phyloP scores from a whole-genome alignment of 306 rosid genomes.

The Cajanus cajan region DNA sequence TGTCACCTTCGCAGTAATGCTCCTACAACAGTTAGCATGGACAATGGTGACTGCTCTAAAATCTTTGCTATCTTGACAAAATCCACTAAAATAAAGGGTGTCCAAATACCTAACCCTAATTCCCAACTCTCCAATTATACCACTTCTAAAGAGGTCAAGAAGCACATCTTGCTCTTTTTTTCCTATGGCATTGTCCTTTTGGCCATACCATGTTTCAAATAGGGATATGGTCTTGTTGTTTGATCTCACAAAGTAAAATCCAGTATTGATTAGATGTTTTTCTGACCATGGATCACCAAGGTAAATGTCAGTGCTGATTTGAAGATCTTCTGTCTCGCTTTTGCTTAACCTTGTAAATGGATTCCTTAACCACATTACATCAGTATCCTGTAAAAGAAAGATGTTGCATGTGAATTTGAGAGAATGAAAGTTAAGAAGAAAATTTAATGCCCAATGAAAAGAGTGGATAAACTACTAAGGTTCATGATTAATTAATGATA shows the following conservation, averaged over 20 bases:
- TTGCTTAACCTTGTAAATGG: conserved; percentile 56
- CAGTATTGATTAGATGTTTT: conserved; percentile 58
- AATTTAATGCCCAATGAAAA: too few species aligned
- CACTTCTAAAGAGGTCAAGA: conserved; percentile 29
- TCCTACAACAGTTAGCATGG: conserved; percentile 83
- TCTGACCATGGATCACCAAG: conserved; percentile 53
- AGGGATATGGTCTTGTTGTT: conserved; percentile 65
- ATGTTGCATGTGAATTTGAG: neutral
- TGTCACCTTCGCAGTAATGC: conserved; percentile 53
- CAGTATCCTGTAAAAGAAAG: conserved; percentile 56
- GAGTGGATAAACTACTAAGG: too few species aligned
- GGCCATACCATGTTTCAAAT: conserved; percentile 61
- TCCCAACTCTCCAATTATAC: conserved; percentile 39
- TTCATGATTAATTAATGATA: too few species aligned
- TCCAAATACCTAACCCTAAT: conserved; percentile 68
- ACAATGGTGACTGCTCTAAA: conserved; percentile 53
- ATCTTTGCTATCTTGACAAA: conserved; percentile 74
- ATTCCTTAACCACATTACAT: conserved; percentile 83
- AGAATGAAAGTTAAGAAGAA: too few species aligned
- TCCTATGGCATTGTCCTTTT: conserved; percentile 52
- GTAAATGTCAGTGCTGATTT: conserved; percentile 59
- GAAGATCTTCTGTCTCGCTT: conserved; percentile 56
- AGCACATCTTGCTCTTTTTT: conserved; percentile 80
- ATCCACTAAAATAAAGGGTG: conserved; percentile 77
- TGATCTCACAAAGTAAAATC: conserved; percentile 63